These are phyloP conservation scores for Allantophomopsis lycopodina DNA, from an alignment of 2,329 filamentous ascomycete genomes.

Conservation along the genomic window DNA sequence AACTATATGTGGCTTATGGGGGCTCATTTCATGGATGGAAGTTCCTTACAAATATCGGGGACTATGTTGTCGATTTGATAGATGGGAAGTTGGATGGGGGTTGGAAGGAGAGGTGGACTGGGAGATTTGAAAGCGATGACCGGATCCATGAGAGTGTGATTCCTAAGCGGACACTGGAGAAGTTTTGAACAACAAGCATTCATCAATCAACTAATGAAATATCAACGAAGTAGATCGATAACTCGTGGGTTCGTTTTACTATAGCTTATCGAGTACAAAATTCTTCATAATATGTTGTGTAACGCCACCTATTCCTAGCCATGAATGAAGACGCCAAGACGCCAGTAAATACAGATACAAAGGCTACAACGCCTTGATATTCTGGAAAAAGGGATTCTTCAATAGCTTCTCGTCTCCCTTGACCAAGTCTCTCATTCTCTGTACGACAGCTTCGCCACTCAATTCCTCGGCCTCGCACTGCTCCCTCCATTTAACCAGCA, in stretches of 20 bases:
- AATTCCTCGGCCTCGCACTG: slow-evolving; percentile 48
- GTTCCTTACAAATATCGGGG: slow-evolving; percentile 45
- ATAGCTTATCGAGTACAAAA: too few species aligned
- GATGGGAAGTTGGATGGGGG: slow-evolving; percentile 13
- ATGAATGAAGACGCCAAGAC: neutral
- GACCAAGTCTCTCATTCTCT: slow-evolving; percentile 68
- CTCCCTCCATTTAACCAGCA: slow-evolving; percentile 76
- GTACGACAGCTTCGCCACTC: slow-evolving; percentile 64
- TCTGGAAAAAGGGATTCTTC: slow-evolving; percentile 57
- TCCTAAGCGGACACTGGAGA: too few species aligned
- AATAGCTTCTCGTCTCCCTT: slow-evolving; percentile 51
- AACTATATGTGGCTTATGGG: slow-evolving; percentile 43
- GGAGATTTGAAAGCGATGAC: neutral
- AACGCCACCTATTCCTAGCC: too few species aligned
- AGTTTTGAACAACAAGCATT: too few species aligned
- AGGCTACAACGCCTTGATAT: slow-evolving; percentile 25
- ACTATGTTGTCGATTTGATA: slow-evolving; percentile 36
- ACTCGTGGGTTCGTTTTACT: too few species aligned
- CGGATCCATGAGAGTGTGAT: too few species aligned
- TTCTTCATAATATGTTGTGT: too few species aligned
- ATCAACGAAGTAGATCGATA: too few species aligned
- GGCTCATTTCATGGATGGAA: slow-evolving; percentile 52
- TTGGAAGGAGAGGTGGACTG: slow-evolving; percentile 1
- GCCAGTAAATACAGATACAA: neutral
- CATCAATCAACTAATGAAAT: too few species aligned